These are phyloP conservation scores for Fomitopsis pulvina DNA, from an alignment of 768 basidiomycete genomes.

Conservation along the genomic window DNA sequence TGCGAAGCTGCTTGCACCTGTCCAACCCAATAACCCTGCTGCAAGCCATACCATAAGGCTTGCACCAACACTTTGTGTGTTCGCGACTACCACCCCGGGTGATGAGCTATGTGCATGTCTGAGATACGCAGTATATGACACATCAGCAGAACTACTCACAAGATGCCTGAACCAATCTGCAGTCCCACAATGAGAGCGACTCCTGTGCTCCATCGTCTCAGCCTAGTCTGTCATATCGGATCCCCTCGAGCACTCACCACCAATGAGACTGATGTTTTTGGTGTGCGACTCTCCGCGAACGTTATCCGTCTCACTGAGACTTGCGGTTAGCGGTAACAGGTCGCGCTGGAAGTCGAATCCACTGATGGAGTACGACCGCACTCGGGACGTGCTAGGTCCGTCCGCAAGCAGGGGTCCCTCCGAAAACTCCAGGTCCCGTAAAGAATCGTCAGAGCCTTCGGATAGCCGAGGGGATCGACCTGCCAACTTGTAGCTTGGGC, in stretches of 20 bases:
- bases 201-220: conserved; percentile 34
- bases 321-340: conserved; percentile 70
- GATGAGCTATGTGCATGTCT: conserved; percentile 55
- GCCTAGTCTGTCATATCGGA: neutral
- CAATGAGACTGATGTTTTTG: conserved; percentile 70
- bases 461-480: conserved; percentile 34
- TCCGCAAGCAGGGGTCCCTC: conserved; percentile 45
- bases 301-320: conserved; percentile 63
- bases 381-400: conserved; percentile 22
- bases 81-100: conserved; percentile 86
- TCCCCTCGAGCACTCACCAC: conserved; percentile 43
- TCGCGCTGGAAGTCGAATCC: conserved; percentile 78
- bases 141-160: conserved; percentile 42
- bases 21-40: conserved; percentile 87
- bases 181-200: conserved; percentile 78
- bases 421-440: conserved; percentile 73
- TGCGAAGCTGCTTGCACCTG: conserved; percentile 90
- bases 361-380: conserved; percentile 58
- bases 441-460: conserved; percentile 62
- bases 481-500: conserved; percentile 28
- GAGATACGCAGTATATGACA: neutral
- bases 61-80: conserved; percentile 84
- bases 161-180: conserved; percentile 94
- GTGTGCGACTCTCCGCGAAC: conserved; percentile 44
- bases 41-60: conserved; percentile 81